Evolutionary conservation across 2,329 filamentous ascomycete genomes (phyloP).

Genomic region (Arachnopeziza araneosa): DNA sequence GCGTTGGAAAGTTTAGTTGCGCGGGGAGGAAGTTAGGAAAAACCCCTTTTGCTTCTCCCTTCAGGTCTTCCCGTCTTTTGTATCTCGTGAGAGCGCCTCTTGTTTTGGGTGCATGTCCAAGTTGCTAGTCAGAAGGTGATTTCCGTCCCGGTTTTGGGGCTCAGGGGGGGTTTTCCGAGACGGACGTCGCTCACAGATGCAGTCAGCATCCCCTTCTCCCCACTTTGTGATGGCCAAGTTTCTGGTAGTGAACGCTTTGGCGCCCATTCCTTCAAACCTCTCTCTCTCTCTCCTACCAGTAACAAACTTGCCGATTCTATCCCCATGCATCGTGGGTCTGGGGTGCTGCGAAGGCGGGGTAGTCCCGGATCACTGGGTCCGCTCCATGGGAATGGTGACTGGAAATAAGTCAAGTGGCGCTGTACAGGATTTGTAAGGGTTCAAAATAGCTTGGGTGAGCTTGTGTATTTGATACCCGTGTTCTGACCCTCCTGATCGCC

Average conservation of each 20-base stretch:
- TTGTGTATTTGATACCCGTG: too few relatives aligned
- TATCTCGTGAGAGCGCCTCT: not conserved
- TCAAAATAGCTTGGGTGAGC: too few relatives aligned
- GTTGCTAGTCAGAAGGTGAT: not conserved
- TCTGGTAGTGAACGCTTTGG: not conserved
- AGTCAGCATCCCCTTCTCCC: not conserved
- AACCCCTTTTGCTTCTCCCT: not conserved
- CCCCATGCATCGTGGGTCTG: not conserved
- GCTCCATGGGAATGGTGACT: not conserved
- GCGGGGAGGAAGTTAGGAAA: not conserved
- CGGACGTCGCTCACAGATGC: not conserved
- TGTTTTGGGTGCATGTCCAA: not conserved
- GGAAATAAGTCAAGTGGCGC: not conserved
- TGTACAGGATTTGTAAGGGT: too few relatives aligned
- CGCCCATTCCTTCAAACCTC: not conserved
- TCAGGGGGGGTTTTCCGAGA: not conserved
- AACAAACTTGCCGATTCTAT: not conserved
- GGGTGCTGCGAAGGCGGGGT: not conserved
- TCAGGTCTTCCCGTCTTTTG: not conserved
- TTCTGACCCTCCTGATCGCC: too few relatives aligned
- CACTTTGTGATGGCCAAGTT: not conserved
- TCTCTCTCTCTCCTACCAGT: not conserved
- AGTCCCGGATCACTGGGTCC: not conserved
- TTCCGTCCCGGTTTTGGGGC: not conserved
- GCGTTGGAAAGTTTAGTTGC: not conserved